phyloP scores from a whole-genome alignment of 176 grass and related monocot species.

The maize (Zea mays) region DNA sequence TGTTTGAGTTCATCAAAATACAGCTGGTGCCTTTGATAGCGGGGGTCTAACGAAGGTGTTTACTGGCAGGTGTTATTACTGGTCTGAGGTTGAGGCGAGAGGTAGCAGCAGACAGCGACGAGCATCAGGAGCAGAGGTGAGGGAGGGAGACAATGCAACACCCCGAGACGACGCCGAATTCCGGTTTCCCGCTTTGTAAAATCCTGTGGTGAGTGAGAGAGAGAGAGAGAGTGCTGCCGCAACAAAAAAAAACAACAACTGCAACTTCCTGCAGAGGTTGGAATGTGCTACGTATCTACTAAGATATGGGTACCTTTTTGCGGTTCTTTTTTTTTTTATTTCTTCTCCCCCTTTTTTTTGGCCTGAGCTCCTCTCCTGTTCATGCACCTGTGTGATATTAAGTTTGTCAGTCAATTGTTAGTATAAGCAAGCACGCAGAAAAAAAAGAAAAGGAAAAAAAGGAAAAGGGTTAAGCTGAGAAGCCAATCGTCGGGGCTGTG shows the following conservation, averaged over 20 bases:
- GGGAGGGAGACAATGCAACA: conserved; percentile 31
- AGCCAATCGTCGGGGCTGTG: conserved; percentile 11
- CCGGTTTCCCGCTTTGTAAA: conserved; percentile 59
- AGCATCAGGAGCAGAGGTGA: conserved; percentile 48
- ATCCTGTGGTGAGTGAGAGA: conserved; percentile 42
- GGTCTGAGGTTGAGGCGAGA: conserved; percentile 38
- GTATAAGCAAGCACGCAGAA: conserved; percentile 36
- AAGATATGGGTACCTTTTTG: conserved; percentile 50
- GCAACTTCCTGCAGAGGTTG: conserved; percentile 40
- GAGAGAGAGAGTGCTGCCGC: conserved; percentile 39
- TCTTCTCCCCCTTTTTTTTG: background rate
- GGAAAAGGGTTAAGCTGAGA: conserved; percentile 22
- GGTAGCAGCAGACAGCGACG: background rate
- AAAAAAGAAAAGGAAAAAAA: conserved; percentile 20
- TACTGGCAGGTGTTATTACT: conserved; percentile 42
- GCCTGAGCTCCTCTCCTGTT: conserved; percentile 35
- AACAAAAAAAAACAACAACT: conserved; percentile 15
- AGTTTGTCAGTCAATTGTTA: conserved; percentile 44
- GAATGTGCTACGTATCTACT: conserved; percentile 39
- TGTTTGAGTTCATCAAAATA: conserved; percentile 6
- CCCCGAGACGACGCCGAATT: conserved; percentile 25
- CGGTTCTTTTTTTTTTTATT: conserved; percentile 14
- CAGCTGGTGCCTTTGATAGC: conserved; percentile 11
- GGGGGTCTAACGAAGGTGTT: conserved; percentile 20
- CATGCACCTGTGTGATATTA: conserved; percentile 50